A percentile compares a stretch with the other conserved stretches of the same genome.
Conservation (phyloP, 2,329 filamentous ascomycete species). For the Nemania bipapillata region DNA sequence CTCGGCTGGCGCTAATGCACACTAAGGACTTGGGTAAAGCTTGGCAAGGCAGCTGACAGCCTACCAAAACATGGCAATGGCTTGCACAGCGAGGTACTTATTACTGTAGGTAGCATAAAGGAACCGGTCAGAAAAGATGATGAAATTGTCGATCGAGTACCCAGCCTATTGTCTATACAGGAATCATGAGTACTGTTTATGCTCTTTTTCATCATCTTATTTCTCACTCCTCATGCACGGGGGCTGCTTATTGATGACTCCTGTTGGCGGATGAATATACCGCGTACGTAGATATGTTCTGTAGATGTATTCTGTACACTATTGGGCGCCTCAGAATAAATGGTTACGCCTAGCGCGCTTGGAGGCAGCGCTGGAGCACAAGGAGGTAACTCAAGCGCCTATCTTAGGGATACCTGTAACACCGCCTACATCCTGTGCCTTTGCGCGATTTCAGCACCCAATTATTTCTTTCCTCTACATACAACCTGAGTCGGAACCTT, state of each 20-base stretch:
- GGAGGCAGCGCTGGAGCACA: not conserved
- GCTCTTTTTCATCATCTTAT: not conserved
- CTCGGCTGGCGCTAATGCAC: conserved; percentile 3
- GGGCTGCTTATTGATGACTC: not conserved
- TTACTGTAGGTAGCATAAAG: conserved; percentile 4
- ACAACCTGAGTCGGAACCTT: too few relatives aligned
- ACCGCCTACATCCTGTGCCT: not conserved
- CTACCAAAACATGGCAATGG: not conserved
- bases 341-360: conserved; percentile 5
- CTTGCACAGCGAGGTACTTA: not conserved
- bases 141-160: not conserved
- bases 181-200: not conserved
- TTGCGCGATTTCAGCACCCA: too few relatives aligned
- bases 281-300: not conserved
- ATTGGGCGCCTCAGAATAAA: not conserved
- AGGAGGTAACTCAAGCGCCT: not conserved
- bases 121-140: not conserved
- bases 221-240: not conserved
- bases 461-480: too few relatives aligned
- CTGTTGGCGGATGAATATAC: too few relatives aligned
- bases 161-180: not conserved
- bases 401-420: too few relatives aligned
- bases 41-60: conserved; percentile 9
- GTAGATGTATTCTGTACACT: not conserved
- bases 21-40: conserved; percentile 8